Evolutionary conservation across 805 yeast species (phyloP).

Genomic region (Candida stauntonica): DNA sequence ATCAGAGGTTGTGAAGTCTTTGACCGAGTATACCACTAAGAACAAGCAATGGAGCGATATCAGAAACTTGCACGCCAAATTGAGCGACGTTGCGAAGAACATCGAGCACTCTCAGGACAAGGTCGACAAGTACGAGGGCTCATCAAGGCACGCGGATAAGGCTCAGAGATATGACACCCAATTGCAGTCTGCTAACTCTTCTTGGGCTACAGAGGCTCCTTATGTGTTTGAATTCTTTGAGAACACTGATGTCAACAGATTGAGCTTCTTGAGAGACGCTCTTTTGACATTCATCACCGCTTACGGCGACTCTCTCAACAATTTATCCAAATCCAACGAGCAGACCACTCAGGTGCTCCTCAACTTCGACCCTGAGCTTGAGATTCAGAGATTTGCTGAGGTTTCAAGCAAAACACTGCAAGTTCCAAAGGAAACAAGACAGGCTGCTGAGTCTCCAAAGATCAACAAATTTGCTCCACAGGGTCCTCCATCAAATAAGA

Average conservation of each 20-base stretch:
- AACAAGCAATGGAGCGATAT: slow-evolving; percentile 54
- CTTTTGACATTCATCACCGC: slow-evolving; percentile 63
- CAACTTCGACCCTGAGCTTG: slow-evolving; percentile 57
- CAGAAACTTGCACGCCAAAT: slow-evolving; percentile 39
- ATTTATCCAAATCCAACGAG: slow-evolving; percentile 50
- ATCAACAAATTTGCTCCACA: slow-evolving; percentile 3
- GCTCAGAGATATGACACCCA: slow-evolving; percentile 36
- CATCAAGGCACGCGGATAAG: slow-evolving; percentile 23
- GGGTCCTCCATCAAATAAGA: slow-evolving; percentile 5
- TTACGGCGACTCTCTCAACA: slow-evolving; percentile 47
- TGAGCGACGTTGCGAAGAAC: slow-evolving; percentile 39
- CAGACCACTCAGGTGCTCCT: slow-evolving; percentile 60
- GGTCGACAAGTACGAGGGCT: slow-evolving; percentile 33
- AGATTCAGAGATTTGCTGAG: slow-evolving; percentile 51
- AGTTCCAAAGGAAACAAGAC: slow-evolving; percentile 27
- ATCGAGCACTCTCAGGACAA: slow-evolving; percentile 39
- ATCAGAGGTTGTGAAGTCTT: slow-evolving; percentile 50
- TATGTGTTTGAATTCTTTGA: slow-evolving; percentile 72
- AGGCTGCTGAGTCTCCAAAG: slow-evolving; percentile 26
- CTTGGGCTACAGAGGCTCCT: slow-evolving; percentile 80
- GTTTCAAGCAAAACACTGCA: slow-evolving; percentile 30
- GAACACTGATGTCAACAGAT: slow-evolving; percentile 59
- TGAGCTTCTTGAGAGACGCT: slow-evolving; percentile 57
- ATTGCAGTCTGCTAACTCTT: slow-evolving; percentile 41
- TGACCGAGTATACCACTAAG: slow-evolving; percentile 47